These are phyloP conservation scores for Grosmannia huntii DNA, from an alignment of 2,329 filamentous ascomycete species.

Conservation along the genomic window DNA sequence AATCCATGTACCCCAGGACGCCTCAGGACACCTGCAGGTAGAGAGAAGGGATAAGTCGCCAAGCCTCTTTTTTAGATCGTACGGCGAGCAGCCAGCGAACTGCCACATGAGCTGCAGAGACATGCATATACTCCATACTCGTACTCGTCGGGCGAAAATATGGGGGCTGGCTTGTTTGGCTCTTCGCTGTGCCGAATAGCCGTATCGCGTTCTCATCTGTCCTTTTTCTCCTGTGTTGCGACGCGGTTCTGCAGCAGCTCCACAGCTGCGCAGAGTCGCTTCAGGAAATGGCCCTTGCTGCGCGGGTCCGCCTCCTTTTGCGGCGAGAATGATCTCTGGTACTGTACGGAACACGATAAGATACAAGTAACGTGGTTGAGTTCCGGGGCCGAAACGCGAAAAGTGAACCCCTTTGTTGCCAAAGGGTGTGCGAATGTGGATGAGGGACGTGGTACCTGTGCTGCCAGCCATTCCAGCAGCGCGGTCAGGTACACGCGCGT, in stretches of 20 bases:
- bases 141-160: too few relatives aligned
- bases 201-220: not conserved
- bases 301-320: not conserved
- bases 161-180: not conserved
- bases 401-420: not conserved
- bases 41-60: not conserved
- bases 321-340: not conserved
- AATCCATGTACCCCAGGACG: not conserved
- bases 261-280: not conserved
- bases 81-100: too few relatives aligned
- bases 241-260: not conserved
- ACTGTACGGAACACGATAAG: not conserved
- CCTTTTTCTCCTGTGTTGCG: not conserved
- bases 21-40: not conserved
- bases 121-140: too few relatives aligned
- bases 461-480: not conserved
- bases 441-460: not conserved
- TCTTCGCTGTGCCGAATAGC: not conserved
- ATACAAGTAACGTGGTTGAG: not conserved
- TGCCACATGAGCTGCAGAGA: not conserved
- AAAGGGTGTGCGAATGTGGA: not conserved
- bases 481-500: too few relatives aligned
- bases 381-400: not conserved
- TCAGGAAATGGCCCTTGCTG: not conserved
- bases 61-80: not conserved